Evolutionary conservation across 352 stramenopile species (phyloP).

Genomic region (Phytopythium mirpurense): DNA sequence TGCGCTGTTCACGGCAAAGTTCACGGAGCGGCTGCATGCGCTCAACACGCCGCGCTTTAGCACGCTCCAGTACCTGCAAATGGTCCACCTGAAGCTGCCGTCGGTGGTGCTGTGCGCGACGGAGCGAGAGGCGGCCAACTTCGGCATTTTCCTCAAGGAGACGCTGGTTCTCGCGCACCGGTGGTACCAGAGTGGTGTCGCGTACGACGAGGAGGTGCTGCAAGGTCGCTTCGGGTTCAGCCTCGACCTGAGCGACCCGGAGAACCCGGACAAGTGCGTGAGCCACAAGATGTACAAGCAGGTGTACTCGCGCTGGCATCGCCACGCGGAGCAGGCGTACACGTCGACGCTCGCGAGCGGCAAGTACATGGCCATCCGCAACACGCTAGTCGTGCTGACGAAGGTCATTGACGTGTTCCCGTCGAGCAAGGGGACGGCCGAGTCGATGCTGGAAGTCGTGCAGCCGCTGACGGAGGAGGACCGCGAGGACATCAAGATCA

Average conservation of each 20-base stretch:
- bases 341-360: slow-evolving; percentile 47
- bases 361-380: slow-evolving; percentile 84
- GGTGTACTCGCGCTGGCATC: slow-evolving; percentile 74
- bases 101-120: slow-evolving; percentile 78
- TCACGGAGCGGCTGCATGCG: slow-evolving; percentile 76
- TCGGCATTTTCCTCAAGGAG: slow-evolving; percentile 84
- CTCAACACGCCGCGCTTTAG: slow-evolving; percentile 71
- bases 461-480: slow-evolving; percentile 74
- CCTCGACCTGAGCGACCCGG: slow-evolving; percentile 58
- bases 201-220: slow-evolving; percentile 77
- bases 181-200: slow-evolving; percentile 74
- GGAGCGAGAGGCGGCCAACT: slow-evolving; percentile 80
- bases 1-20: slow-evolving; percentile 79
- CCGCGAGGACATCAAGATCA: slow-evolving; percentile 87
- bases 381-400: slow-evolving; percentile 83
- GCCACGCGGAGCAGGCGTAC: slow-evolving; percentile 62
- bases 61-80: slow-evolving; percentile 80
- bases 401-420: slow-evolving; percentile 87
- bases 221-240: slow-evolving; percentile 73
- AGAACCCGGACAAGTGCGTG: slow-evolving; percentile 33
- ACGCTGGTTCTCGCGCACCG: slow-evolving; percentile 59
- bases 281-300: slow-evolving; percentile 71
- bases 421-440: slow-evolving; percentile 43
- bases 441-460: slow-evolving; percentile 59
- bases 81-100: slow-evolving; percentile 70